Evolutionary conservation across 768 basidiomycete genomes (phyloP).

Genomic region (Arthromyces matolae): DNA sequence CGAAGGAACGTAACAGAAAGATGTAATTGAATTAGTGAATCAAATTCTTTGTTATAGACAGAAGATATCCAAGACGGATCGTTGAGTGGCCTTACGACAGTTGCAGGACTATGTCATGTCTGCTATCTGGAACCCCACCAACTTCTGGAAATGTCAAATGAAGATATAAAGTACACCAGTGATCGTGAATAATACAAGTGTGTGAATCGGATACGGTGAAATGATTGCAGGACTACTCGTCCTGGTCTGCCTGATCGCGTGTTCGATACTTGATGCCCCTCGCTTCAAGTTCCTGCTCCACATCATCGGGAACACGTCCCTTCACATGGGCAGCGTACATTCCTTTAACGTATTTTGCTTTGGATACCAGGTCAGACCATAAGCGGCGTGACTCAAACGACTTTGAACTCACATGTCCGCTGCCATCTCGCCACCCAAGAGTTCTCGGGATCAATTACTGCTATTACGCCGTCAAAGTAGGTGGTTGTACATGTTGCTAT

Average conservation of each 20-base stretch:
- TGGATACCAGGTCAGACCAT: conserved; percentile 7
- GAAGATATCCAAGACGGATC: too few relatives aligned
- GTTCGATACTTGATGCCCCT: conserved; percentile 84
- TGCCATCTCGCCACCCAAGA: conserved; percentile 99
- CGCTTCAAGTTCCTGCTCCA: conserved; percentile 74
- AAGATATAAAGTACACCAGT: conserved; percentile 10
- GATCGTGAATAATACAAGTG: conserved; percentile 1
- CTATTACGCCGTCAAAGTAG: conserved; percentile 89
- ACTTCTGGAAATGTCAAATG: conserved; percentile 1
- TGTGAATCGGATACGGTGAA: neutral
- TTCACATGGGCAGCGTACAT: conserved; percentile 92
- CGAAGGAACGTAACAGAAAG: too few relatives aligned
- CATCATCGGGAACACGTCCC: conserved; percentile 81
- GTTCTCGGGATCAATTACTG: conserved; percentile 77
- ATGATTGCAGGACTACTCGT: neutral
- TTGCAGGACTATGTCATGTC: too few relatives aligned
- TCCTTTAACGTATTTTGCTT: conserved; percentile 89
- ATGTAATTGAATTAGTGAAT: too few relatives aligned
- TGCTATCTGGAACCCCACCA: too few relatives aligned
- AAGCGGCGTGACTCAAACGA: neutral
- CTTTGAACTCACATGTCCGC: conserved; percentile 77
- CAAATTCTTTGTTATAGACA: too few relatives aligned
- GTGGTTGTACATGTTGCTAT: conserved; percentile 86
- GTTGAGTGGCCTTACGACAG: too few relatives aligned
- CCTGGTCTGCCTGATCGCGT: conserved; percentile 74